Evolutionary conservation across 2,329 filamentous ascomycete species (phyloP), one percentile per base, ranked within the genome.

Genomic region (Cercospora berteroae): DNA sequence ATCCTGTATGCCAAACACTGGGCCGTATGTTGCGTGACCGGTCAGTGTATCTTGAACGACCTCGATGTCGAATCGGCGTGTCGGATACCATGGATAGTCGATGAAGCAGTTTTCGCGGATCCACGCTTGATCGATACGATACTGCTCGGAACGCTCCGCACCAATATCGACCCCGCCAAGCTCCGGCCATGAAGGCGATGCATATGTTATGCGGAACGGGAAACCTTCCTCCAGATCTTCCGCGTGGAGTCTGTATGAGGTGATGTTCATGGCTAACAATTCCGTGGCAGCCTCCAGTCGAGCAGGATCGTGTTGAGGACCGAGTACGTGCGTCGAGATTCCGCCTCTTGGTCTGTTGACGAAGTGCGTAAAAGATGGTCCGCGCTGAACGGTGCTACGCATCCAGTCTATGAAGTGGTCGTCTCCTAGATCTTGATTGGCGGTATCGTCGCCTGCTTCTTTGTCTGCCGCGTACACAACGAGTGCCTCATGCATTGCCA

Each of bases 311-410:
- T 57, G 16, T 31, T 33, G 25, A 12, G 55, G 55, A 16, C 55
- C 27, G 8, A 57, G 55, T 33, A 7, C 31, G 18, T 33, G 55
- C 55, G 10, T 57, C 5, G 27, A 16, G 2, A 57, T 3, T 85
- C 74, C 63, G 86, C 80, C n/a, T 6, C 44, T 20, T n/a, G 31
- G 13, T 27, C n/a, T n/a, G 25, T 29, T 52, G 42, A 2, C n/a
- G 8, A 9, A n/a, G 18, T 56, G 44, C 5, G 16, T n/a, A 12
- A 23, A 13, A n/a, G 48, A 16, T 57, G 55, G 16, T 13, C 16
- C 16, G 31, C 20, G 10, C 48, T 16, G 23, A 5, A 50, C 18
- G 12, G 44, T 50, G 20, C 44, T 25, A 20, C 10, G n/a, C 18
- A 9, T 9, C 42, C 42, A 48, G 7, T 48, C 29, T 31, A 31